These are phyloP conservation scores for Cyclotella sp. DNA, from an alignment of 108 stramenopile genomes.

Conservation along the genomic window DNA sequence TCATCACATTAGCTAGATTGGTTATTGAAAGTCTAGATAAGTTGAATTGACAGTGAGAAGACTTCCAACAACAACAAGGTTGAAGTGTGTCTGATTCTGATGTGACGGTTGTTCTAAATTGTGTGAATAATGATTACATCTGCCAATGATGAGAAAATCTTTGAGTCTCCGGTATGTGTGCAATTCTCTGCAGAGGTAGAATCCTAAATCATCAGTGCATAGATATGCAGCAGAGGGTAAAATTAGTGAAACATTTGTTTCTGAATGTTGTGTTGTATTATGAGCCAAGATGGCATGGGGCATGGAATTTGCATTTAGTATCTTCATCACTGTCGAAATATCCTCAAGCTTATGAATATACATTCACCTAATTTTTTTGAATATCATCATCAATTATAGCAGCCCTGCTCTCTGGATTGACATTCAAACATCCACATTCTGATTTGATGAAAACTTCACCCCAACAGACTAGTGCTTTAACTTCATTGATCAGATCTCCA, in stretches of 20 bases:
- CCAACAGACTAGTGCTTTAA: slow-evolving; percentile 59
- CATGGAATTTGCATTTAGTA: slow-evolving; percentile 76
- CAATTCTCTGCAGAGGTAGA: slow-evolving; percentile 92
- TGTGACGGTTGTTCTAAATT: slow-evolving; percentile 97
- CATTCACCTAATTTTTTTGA: slow-evolving; percentile 95
- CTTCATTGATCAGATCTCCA: slow-evolving; percentile 1
- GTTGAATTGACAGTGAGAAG: too few species aligned
- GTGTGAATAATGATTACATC: slow-evolving; percentile 98
- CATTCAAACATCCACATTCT: slow-evolving; percentile 85
- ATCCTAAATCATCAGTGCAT: slow-evolving; percentile 97
- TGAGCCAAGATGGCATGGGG: slow-evolving; percentile 53
- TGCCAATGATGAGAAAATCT: slow-evolving; percentile 98
- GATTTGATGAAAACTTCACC: slow-evolving; percentile 80
- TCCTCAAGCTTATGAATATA: slow-evolving; percentile 86
- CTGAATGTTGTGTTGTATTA: slow-evolving; percentile 12
- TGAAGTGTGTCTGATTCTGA: slow-evolving; percentile 59
- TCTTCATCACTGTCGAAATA: slow-evolving; percentile 72
- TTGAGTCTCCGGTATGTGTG: slow-evolving; percentile 96
- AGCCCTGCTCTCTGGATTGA: slow-evolving; percentile 65
- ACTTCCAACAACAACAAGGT: too few species aligned
- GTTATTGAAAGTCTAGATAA: too few species aligned
- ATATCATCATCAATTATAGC: slow-evolving; percentile 62
- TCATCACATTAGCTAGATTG: too few species aligned
- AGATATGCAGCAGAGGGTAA: slow-evolving; percentile 63
- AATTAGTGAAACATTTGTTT: background rate